A percentile compares a stretch with the other conserved stretches of the same genome.
Evolutionary conservation across 1,284 basidiomycete species (phyloP).

Genomic region (Ceratobasidium sp.): DNA sequence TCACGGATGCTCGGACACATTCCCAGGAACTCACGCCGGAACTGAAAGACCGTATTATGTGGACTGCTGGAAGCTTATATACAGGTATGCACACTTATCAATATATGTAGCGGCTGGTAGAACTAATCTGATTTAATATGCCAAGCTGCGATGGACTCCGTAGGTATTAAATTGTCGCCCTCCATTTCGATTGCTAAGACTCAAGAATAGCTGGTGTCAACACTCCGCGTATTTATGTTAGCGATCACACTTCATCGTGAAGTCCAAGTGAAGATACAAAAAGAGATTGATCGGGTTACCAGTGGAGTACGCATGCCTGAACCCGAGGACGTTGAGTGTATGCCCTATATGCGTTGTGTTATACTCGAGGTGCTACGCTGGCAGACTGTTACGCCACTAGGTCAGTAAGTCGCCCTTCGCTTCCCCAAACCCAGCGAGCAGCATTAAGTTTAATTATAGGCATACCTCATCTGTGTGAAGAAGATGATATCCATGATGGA

Average conservation of each 20-base stretch:
- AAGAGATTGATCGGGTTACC: conserved; percentile 7
- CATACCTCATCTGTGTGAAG: conserved; percentile 14
- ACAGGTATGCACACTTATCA: conserved; percentile 2
- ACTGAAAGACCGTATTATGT: conserved; percentile 12
- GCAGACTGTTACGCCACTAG: conserved; percentile 15
- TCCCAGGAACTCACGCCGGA: not conserved
- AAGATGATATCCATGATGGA: conserved; percentile 11
- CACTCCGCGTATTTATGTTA: conserved; percentile 25
- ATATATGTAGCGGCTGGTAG: not conserved
- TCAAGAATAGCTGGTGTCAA: not conserved
- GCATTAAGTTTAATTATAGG: not conserved
- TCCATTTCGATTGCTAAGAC: too few relatives aligned
- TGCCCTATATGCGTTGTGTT: conserved; percentile 26
- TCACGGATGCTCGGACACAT: not conserved
- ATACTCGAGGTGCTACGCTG: conserved; percentile 20
- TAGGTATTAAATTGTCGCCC: not conserved
- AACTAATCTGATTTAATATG: not conserved
- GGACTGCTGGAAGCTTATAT: conserved; percentile 15
- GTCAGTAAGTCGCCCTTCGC: not conserved
- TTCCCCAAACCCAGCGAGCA: too few relatives aligned
- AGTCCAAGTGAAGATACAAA: conserved; percentile 7
- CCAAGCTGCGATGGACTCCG: conserved; percentile 15
- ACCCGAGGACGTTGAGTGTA: not conserved
- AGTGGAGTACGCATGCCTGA: conserved; percentile 15
- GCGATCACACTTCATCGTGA: conserved; percentile 5